These are phyloP conservation scores for Pythium vanterpoolii DNA, from an alignment of 352 stramenopile genomes.

Conservation along the genomic window DNA sequence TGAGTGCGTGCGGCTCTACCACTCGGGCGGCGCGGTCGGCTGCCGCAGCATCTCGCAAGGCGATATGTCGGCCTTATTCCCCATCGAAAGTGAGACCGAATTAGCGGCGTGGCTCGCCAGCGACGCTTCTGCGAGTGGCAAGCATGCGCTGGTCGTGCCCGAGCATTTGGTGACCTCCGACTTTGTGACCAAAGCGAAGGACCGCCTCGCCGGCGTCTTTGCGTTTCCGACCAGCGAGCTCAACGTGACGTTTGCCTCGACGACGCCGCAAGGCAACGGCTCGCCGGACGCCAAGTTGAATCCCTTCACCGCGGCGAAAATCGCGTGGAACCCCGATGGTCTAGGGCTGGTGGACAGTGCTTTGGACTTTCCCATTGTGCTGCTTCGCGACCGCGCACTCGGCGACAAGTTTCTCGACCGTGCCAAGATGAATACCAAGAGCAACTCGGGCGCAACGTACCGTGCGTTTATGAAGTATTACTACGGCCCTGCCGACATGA, in stretches of 20 bases:
- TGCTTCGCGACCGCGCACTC: constrained; percentile 41
- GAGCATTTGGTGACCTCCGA: constrained; percentile 53
- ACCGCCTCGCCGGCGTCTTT: constrained; percentile 56
- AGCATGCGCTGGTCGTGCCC: constrained; percentile 65
- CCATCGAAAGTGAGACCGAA: constrained; percentile 39
- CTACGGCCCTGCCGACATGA: constrained; percentile 72
- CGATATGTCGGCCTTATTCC: constrained; percentile 58
- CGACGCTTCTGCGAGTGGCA: constrained; percentile 20
- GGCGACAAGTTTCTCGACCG: constrained; percentile 46
- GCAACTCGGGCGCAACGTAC: constrained; percentile 47
- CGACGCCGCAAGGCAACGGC: constrained; percentile 56
- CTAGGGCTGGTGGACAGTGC: constrained; percentile 36
- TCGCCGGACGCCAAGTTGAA: constrained; percentile 68
- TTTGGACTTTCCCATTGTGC: constrained; percentile 66
- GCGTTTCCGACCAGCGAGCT: constrained; percentile 36
- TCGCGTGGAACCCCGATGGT: constrained; percentile 62
- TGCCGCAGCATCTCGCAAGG: constrained; percentile 50
- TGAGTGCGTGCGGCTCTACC: constrained; percentile 78
- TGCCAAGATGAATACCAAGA: constrained; percentile 55
- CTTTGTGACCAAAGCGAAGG: constrained; percentile 23
- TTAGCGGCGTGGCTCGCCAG: constrained; percentile 42
- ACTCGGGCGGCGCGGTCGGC: constrained; percentile 59
- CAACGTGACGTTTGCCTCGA: constrained; percentile 51
- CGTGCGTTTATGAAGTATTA: constrained; percentile 84
- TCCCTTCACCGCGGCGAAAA: constrained; percentile 52